Percentiles rank a stretch among this genome's conserved stretches.
Conservation (phyloP, 805 yeast species). For the Saccharomyces kudriavzevii region DNA sequence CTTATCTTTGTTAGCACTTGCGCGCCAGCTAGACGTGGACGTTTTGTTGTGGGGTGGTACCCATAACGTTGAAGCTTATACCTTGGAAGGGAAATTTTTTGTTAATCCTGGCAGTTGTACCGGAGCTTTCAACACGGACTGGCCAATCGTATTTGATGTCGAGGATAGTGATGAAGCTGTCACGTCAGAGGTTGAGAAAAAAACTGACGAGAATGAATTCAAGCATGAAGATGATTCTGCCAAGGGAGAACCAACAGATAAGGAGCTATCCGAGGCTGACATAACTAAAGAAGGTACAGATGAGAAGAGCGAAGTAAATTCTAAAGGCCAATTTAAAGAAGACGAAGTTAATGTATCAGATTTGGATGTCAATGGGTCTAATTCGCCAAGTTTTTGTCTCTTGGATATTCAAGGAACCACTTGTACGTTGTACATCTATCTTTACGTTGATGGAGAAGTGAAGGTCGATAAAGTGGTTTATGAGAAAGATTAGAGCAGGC, state of each 20-base stretch:
- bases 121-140: constrained; percentile 72
- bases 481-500: constrained; percentile 36
- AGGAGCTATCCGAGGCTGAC: constrained; percentile 3
- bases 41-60: constrained; percentile 89
- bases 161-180: constrained; percentile 9
- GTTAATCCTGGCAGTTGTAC: constrained; percentile 97
- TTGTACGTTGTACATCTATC: constrained; percentile 80
- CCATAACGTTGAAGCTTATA: constrained; percentile 86
- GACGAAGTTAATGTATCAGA: constrained; percentile 13
- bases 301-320: constrained; percentile 14
- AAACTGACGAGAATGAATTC: constrained; percentile 1
- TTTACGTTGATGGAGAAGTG: constrained; percentile 70
- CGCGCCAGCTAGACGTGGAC: constrained; percentile 88
- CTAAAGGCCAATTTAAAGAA: neutral
- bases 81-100: constrained; percentile 85
- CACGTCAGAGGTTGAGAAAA: constrained; percentile 1
- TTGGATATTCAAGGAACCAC: constrained; percentile 74
- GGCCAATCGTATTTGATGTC: constrained; percentile 36
- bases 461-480: constrained; percentile 82
- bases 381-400: constrained; percentile 81
- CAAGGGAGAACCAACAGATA: neutral
- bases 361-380: constrained; percentile 26
- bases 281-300: constrained; percentile 16
- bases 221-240: constrained; percentile 2
- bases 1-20: constrained; percentile 67